Evolutionary conservation across 2,329 filamentous ascomycete species (phyloP), one percentile per base, ranked within the genome.

Genomic region (Aspergillus japonicus): DNA sequence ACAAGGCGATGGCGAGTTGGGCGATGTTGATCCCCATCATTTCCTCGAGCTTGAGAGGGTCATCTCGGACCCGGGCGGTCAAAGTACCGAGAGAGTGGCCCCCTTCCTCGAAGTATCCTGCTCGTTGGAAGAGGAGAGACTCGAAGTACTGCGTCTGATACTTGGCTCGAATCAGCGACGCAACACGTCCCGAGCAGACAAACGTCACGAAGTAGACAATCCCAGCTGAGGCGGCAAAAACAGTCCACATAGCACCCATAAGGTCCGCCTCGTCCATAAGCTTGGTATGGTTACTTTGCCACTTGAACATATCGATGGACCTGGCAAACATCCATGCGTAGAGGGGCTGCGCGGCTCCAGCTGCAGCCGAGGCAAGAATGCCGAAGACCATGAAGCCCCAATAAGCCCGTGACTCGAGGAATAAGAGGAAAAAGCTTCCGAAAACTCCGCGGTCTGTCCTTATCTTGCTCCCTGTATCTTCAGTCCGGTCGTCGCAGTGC

Each of bases 1-100:
- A 87, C 26, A 89, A 68, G 8, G 87, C 85, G 23, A 87, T 83
- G 64, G 90, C 81, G 2, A 86, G 78, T 58, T 81, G 72, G 1
- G 71, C 72, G 16, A 77, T 68, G 42, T 81, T 83, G 0, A 77
- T 69, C 1, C 80, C 79, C 23, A 84, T 72, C 7, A 84, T 66
- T 61, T 84, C 81, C 63, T 80, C 77, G 0, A 85, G 64, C 26
- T 80, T 75, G 8, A 78, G 80, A 6, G 81, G 78, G 50, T 82
- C 79, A 7, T 78, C 78, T 0, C 80, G 77, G 7, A 83, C 70
- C 11, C 78, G 74, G 4, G 79, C 78, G 5, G 80, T 78, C 8
- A 85, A 67, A 3, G 78, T 76, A 4, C 82, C 82, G 4, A 77
- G 76, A 2, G 81, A 77, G 62, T 79, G 75, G 24, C 24, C 24